Conservation (phyloP, 2,329 filamentous ascomycete species). For the Onygenales sp. region DNA sequence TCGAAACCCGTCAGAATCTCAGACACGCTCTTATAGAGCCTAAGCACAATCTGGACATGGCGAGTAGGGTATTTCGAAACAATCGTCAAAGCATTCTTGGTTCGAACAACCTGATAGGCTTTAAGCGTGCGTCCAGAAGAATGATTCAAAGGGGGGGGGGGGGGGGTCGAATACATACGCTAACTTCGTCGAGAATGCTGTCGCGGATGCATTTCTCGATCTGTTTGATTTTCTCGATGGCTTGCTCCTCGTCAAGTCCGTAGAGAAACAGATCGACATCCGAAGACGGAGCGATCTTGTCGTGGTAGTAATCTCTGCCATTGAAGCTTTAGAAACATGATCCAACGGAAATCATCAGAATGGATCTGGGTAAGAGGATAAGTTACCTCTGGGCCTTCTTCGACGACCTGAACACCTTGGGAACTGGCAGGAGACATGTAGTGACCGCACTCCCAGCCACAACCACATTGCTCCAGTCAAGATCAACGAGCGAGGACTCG, state of each 20-base stretch:
- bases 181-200: constrained; percentile 71
- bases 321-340: not conserved
- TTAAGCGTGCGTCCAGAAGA: not conserved
- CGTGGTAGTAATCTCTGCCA: constrained; percentile 66
- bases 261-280: constrained; percentile 85
- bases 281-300: constrained; percentile 69
- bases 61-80: constrained; percentile 74
- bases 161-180: constrained; percentile 22
- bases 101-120: constrained; percentile 53
- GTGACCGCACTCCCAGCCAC: constrained; percentile 73
- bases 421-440: constrained; percentile 66
- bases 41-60: constrained; percentile 77
- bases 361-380: not conserved
- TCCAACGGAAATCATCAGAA: not conserved
- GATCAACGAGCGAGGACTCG: constrained; percentile 63
- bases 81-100: constrained; percentile 81
- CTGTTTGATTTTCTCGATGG: constrained; percentile 71
- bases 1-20: constrained; percentile 85
- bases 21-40: constrained; percentile 73
- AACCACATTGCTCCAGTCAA: constrained; percentile 76
- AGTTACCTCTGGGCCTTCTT: constrained; percentile 8
- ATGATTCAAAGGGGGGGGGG: not conserved
- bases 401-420: constrained; percentile 43
- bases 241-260: constrained; percentile 65
- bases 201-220: constrained; percentile 70